A percentile compares a stretch with the other conserved stretches of the same genome.
These are phyloP conservation scores for Tetrapyrgos nigripes DNA, from an alignment of 1,284 basidiomycete genomes.

Conservation along the genomic window DNA sequence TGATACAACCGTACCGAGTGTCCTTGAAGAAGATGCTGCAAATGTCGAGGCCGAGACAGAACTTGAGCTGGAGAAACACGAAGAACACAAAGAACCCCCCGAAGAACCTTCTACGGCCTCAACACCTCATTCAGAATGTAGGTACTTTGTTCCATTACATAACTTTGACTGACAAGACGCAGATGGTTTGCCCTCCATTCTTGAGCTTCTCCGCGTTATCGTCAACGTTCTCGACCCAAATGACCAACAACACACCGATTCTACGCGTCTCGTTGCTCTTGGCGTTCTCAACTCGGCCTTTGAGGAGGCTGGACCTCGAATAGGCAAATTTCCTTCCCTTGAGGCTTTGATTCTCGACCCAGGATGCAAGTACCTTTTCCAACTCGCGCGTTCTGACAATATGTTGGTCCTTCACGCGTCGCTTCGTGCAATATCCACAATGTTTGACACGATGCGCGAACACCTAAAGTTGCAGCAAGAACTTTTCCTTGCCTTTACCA, in stretches of 20 bases:
- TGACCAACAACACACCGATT: constrained; percentile 95
- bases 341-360: constrained; percentile 81
- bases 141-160: constrained; percentile 21
- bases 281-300: constrained; percentile 90
- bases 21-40: neutral
- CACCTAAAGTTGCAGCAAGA: constrained; percentile 97
- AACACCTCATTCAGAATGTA: constrained; percentile 50
- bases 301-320: constrained; percentile 81
- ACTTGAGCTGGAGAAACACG: constrained; percentile 12
- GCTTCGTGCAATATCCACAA: constrained; percentile 85
- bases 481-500: constrained; percentile 91
- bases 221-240: constrained; percentile 95
- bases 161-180: constrained; percentile 25
- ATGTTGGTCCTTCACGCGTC: constrained; percentile 80
- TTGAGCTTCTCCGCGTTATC: constrained; percentile 93
- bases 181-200: constrained; percentile 92
- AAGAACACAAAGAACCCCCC: neutral
- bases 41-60: neutral
- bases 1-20: constrained; percentile 5
- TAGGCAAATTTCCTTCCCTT: constrained; percentile 81
- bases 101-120: constrained; percentile 21
- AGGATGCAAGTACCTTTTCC: constrained; percentile 96
- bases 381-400: constrained; percentile 91
- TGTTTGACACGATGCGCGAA: constrained; percentile 88
- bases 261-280: constrained; percentile 91